Evolutionary conservation across 139 green algal genomes (phyloP), one percentile per base, ranked within the genome.

Genomic region (Chlorella sorokiniana): DNA sequence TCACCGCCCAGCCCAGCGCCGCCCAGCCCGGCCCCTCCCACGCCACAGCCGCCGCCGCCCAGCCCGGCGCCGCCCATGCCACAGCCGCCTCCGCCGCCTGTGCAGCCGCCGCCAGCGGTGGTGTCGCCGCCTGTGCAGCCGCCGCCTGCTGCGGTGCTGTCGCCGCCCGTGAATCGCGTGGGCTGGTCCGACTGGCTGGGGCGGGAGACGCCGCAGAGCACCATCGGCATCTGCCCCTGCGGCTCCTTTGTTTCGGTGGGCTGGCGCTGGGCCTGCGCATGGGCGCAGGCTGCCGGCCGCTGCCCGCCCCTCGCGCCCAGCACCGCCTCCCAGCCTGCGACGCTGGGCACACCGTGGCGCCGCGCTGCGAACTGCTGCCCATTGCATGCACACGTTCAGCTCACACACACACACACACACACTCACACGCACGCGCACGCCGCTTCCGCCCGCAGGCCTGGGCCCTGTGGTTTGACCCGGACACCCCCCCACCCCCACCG

Each of bases 171-270:
- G 41, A 23, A 18, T 51, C 23, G 41, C 9, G 10, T 20, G 64
- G 64, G 31, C 35, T 76, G 69, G 69, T 76, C 69, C 1, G 40
- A 51, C 29, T 76, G 69, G 69, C 69, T 76, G 29, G 69, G 69
- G 11, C 27, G 69, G 29, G 16, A 52, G 3, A 20, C 69, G 25
- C 31, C 44, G 9, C 44, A 44, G 41, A 76, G 69, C 69, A 76
- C 7, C 29, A 7, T 44, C 6, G 69, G 42, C 69, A 76, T 76
- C 44, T 76, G 69, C 69, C 69, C 69, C 69, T 76, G 69, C 69
- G 14, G 23, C 42, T 61, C 69, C 5, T 51, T 38, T n/a, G n/a
- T 76, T 16, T 42, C 16, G 37, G 69, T 76, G 68, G 31, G 68
- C 23, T 2, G n/a, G n/a, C n/a, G n/a, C 3, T 68, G 8, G 11